Conservation (phyloP, 495 filamentous ascomycete species). For the Aspergillus nanangensis region DNA sequence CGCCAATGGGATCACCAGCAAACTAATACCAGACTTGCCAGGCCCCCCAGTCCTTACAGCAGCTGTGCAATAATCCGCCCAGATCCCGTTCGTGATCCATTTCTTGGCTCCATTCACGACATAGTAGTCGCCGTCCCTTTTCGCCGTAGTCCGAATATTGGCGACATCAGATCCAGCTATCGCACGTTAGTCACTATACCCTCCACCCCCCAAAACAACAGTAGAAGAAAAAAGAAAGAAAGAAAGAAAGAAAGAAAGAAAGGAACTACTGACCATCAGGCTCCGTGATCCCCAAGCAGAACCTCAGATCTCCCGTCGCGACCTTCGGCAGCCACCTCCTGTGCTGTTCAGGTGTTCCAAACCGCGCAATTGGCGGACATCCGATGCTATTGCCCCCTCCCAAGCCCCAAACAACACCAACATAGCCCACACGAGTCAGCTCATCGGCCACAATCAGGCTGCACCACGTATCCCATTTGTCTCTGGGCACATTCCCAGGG, state of each 20-base stretch:
- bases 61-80: constrained; percentile 51
- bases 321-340: constrained; percentile 44
- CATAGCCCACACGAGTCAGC: constrained; percentile 37
- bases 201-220: too few species aligned
- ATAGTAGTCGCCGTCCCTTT: constrained; percentile 40
- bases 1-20: constrained; percentile 48
- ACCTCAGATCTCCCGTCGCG: constrained; percentile 41
- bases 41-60: constrained; percentile 50
- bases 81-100: constrained; percentile 55
- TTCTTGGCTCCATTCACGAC: constrained; percentile 54
- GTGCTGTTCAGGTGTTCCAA: constrained; percentile 47
- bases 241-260: background rate
- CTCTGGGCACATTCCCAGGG: constrained; percentile 34
- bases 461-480: constrained; percentile 50
- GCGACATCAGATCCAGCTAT: constrained; percentile 50
- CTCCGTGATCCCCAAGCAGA: constrained; percentile 55
- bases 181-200: background rate
- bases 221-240: background rate
- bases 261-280: constrained; percentile 37
- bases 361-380: constrained; percentile 49
- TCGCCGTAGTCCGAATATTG: constrained; percentile 47
- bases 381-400: constrained; percentile 51
- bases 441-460: constrained; percentile 44
- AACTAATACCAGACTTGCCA: constrained; percentile 42
- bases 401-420: constrained; percentile 44